Evolutionary conservation across 768 basidiomycete species (phyloP).

Genomic region (Boletus sensibilis): DNA sequence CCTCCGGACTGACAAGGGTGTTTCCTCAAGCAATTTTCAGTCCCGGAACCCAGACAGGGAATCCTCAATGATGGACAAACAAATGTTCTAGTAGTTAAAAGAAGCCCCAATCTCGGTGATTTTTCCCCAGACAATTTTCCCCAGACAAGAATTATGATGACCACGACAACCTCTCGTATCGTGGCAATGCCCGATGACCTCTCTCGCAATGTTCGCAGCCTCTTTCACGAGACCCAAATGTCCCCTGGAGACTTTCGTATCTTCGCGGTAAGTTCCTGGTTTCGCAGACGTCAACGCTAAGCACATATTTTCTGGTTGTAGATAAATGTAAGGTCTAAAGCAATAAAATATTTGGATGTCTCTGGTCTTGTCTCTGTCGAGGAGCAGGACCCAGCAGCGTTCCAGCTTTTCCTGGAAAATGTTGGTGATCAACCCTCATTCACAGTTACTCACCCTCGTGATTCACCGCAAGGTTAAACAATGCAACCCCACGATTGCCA

Average conservation of each 20-base stretch:
- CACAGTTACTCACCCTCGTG: neutral
- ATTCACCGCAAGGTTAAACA: slow-evolving; percentile 10
- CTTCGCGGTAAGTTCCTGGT: slow-evolving; percentile 12
- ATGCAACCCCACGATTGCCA: slow-evolving; percentile 6
- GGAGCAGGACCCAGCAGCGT: slow-evolving; percentile 7
- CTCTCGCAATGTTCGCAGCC: neutral
- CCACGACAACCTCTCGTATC: neutral
- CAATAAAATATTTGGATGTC: neutral
- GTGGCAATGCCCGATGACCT: slow-evolving; percentile 11
- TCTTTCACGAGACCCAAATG: neutral
- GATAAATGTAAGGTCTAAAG: neutral
- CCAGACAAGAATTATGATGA: slow-evolving; percentile 2
- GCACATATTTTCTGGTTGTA: neutral
- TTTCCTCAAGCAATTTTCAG: neutral
- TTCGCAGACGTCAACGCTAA: neutral
- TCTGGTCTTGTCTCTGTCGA: slow-evolving; percentile 2
- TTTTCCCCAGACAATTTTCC: neutral
- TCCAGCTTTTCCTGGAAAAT: slow-evolving; percentile 10
- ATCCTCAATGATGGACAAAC: slow-evolving; percentile 3
- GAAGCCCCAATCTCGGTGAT: neutral
- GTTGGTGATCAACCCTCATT: slow-evolving; percentile 6
- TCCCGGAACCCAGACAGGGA: slow-evolving; percentile 3
- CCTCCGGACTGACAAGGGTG: neutral
- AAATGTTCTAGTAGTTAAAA: slow-evolving; percentile 5
- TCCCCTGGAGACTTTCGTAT: neutral